Evolutionary conservation across 129 eudicot genomes (phyloP).

Genomic region (Arctium lappa): DNA sequence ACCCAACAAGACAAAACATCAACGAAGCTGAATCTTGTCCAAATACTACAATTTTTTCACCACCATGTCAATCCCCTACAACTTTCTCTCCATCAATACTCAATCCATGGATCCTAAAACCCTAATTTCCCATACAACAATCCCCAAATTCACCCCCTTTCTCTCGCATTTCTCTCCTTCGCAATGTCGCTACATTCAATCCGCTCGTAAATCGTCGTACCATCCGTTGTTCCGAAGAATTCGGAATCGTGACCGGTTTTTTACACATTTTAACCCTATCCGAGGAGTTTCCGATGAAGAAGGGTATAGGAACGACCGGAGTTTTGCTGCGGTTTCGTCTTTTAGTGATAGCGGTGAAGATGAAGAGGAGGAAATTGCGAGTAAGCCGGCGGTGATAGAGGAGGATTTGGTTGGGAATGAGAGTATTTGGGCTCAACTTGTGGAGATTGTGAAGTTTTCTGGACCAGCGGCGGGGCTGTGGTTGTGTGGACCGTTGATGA

Average conservation of each 20-base stretch:
- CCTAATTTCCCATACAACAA: constrained; percentile 28
- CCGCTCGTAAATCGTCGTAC: not conserved
- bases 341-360: constrained; percentile 22
- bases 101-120: constrained; percentile 43
- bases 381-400: constrained; percentile 20
- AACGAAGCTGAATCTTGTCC: constrained; percentile 8
- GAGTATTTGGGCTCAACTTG: constrained; percentile 75
- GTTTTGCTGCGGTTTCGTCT: constrained; percentile 29
- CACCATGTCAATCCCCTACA: not conserved
- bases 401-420: constrained; percentile 38
- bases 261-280: constrained; percentile 22
- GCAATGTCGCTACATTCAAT: not conserved
- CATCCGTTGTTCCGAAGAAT: not conserved
- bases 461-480: constrained; percentile 94
- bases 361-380: not conserved
- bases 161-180: not conserved
- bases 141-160: constrained; percentile 13
- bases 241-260: constrained; percentile 8
- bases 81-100: not conserved
- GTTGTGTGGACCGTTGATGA: constrained; percentile 95
- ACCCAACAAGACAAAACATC: not conserved
- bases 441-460: constrained; percentile 83
- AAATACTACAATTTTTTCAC: not conserved
- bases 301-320: not conserved
- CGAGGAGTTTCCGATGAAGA: constrained; percentile 14